Evolutionary conservation across 1,139 yeast species (phyloP).

Genomic region (Scheffersomyces parashehatae): DNA sequence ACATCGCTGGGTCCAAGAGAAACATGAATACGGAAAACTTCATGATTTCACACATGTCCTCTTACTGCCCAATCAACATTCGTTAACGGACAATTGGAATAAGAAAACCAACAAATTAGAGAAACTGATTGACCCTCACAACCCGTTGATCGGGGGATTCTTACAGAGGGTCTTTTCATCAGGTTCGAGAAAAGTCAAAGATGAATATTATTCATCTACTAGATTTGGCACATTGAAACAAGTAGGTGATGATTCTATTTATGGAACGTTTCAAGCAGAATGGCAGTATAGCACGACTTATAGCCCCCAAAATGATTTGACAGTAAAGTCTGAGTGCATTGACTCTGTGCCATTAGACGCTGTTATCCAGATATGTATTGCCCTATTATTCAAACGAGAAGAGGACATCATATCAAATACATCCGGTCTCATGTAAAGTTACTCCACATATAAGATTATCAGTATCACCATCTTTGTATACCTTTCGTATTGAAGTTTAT

Average conservation of each 20-base stretch:
- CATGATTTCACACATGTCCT: slow-evolving; percentile 4
- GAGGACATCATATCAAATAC: slow-evolving; percentile 4
- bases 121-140: too few species aligned
- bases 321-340: slow-evolving; percentile 2
- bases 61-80: slow-evolving; percentile 6
- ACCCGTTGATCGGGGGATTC: too few species aligned
- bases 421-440: too few species aligned
- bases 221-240: background rate
- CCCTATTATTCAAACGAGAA: slow-evolving; percentile 6
- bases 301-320: background rate
- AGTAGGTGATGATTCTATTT: background rate
- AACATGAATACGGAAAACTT: background rate
- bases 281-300: too few species aligned
- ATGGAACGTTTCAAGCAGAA: slow-evolving; percentile 1
- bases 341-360: slow-evolving; percentile 4
- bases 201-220: slow-evolving; percentile 1
- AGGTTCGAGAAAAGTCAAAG: background rate
- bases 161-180: too few species aligned
- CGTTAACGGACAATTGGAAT: slow-evolving; percentile 9
- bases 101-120: slow-evolving; percentile 1
- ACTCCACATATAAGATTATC: too few species aligned
- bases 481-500: too few species aligned
- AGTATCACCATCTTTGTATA: too few species aligned
- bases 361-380: slow-evolving; percentile 8
- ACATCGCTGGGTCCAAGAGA: slow-evolving; percentile 8